A percentile compares a stretch with the other conserved stretches of the same genome.
These are phyloP conservation scores for Coleophoma crateriformis DNA, from an alignment of 2,329 filamentous ascomycete genomes.

Conservation along the genomic window DNA sequence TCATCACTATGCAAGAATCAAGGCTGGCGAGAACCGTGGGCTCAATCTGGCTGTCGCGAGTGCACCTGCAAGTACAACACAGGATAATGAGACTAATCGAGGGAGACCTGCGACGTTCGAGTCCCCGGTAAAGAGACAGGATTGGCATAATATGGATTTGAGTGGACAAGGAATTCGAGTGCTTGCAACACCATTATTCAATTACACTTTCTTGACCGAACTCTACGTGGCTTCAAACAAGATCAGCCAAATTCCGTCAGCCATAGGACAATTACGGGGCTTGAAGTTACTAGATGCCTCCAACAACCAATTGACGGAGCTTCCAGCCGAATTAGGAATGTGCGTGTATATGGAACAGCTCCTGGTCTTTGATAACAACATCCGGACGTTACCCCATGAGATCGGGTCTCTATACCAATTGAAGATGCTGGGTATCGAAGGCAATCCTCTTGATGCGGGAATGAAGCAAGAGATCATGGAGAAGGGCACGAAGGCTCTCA, in stretches of 20 bases:
- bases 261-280: conserved; percentile 77
- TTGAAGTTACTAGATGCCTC: conserved; percentile 83
- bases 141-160: conserved; percentile 91
- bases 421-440: conserved; percentile 86
- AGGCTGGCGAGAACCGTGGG: conserved; percentile 65
- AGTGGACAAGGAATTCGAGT: conserved; percentile 92
- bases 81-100: conserved; percentile 53
- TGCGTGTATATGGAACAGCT: conserved; percentile 86
- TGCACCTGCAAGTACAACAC: conserved; percentile 27
- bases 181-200: conserved; percentile 73
- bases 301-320: conserved; percentile 73
- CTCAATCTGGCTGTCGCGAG: conserved; percentile 33
- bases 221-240: conserved; percentile 94
- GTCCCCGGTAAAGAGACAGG: conserved; percentile 63
- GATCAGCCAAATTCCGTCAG: conserved; percentile 69
- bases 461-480: conserved; percentile 81
- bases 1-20: conserved; percentile 67
- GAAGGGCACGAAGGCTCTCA: conserved; percentile 78
- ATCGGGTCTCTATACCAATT: conserved; percentile 84
- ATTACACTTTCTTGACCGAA: conserved; percentile 84
- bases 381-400: conserved; percentile 76
- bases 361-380: conserved; percentile 84
- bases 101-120: conserved; percentile 58
- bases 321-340: conserved; percentile 94
- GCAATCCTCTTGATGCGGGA: conserved; percentile 75